Evolutionary conservation across 805 yeast species (phyloP).

Genomic region (Ogataea neopini): DNA sequence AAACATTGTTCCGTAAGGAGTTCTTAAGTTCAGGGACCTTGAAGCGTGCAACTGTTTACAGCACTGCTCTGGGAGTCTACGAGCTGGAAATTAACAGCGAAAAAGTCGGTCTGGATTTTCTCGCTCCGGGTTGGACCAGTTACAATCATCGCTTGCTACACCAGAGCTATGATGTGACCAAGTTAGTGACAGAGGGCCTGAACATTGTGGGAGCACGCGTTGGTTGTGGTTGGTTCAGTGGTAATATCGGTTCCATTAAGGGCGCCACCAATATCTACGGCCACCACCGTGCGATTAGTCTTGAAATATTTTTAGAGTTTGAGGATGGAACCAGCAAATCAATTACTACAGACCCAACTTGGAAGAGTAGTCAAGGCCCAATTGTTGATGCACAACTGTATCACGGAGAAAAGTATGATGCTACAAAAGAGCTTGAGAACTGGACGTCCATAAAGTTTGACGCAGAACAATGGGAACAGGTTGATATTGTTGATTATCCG

Average conservation of each 20-base stretch:
- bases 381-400: constrained; percentile 23
- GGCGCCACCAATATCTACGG: constrained; percentile 27
- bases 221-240: constrained; percentile 31
- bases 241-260: constrained; percentile 28
- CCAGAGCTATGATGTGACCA: constrained; percentile 24
- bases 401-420: constrained; percentile 30
- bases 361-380: constrained; percentile 25
- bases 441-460: too few relatives aligned
- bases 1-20: constrained; percentile 11
- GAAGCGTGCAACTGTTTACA: constrained; percentile 18
- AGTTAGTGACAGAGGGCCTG: constrained; percentile 6
- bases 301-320: constrained; percentile 18
- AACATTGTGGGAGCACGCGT: constrained; percentile 26
- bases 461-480: constrained; percentile 16
- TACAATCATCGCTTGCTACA: constrained; percentile 26
- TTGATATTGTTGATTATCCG: constrained; percentile 6
- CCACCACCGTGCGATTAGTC: constrained; percentile 19
- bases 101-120: constrained; percentile 20
- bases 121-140: constrained; percentile 32
- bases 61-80: constrained; percentile 28
- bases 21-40: constrained; percentile 1
- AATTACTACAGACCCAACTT: constrained; percentile 22
- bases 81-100: constrained; percentile 27
- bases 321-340: constrained; percentile 16
- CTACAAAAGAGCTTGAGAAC: constrained; percentile 24